Percentiles rank a stretch among this genome's conserved stretches.
phyloP scores from a whole-genome alignment of 768 basidiomycete species.

The Collybia mongolica region DNA sequence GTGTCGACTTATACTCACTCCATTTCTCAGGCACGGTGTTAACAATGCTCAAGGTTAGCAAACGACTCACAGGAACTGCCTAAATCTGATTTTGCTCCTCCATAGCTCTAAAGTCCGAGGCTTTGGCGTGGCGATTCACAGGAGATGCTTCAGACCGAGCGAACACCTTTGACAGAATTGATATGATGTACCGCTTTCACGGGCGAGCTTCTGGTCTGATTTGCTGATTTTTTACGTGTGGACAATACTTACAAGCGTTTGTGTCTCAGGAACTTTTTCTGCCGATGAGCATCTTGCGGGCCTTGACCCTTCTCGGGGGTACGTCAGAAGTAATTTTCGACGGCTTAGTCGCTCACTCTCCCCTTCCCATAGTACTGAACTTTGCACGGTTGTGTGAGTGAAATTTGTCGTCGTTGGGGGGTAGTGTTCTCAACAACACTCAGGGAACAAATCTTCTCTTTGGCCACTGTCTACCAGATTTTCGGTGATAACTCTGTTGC shows the following conservation, averaged over 20 bases:
- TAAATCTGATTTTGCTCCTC: background rate
- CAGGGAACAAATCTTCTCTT: conserved; percentile 43
- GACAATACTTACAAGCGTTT: background rate
- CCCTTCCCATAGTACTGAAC: conserved; percentile 25
- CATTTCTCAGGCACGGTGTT: conserved; percentile 34
- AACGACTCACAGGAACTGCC: background rate
- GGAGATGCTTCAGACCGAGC: conserved; percentile 35
- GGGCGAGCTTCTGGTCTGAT: conserved; percentile 32
- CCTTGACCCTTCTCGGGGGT: conserved; percentile 41
- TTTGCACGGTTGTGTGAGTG: conserved; percentile 39
- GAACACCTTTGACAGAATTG: conserved; percentile 35
- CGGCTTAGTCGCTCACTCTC: background rate
- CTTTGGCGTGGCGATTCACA: conserved; percentile 40
- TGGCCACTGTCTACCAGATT: conserved; percentile 38
- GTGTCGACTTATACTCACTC: background rate
- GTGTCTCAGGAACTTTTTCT: conserved; percentile 32
- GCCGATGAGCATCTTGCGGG: conserved; percentile 42
- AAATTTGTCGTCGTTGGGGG: background rate
- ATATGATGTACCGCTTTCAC: conserved; percentile 37
- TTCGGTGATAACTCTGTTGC: conserved; percentile 42
- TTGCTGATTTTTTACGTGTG: background rate
- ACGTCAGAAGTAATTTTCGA: background rate
- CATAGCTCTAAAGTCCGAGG: conserved; percentile 40
- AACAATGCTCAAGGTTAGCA: conserved; percentile 35
- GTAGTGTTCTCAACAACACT: background rate